These are phyloP conservation scores for Melaleuca quinquenervia DNA, from an alignment of 345 rosid species.

Conservation along the genomic window DNA sequence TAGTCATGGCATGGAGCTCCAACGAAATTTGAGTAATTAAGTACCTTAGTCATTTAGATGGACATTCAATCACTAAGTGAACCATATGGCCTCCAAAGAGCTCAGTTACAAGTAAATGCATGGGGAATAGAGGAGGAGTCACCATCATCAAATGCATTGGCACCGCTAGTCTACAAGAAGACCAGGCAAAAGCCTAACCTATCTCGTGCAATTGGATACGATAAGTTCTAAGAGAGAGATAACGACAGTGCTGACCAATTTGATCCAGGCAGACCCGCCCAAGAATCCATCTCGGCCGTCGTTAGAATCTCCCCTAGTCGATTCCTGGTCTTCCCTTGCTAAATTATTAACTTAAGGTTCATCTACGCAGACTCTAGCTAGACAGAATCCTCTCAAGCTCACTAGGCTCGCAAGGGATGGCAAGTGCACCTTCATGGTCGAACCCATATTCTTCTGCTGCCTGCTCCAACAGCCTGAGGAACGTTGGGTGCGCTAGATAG, in stretches of 20 bases:
- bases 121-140: background rate
- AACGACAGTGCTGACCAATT: background rate
- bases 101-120: background rate
- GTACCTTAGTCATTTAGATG: background rate
- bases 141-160: background rate
- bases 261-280: background rate
- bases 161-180: background rate
- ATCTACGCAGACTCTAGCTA: background rate
- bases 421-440: constrained; percentile 26
- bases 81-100: background rate
- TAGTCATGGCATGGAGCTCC: background rate
- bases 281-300: background rate
- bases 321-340: background rate
- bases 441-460: constrained; percentile 48
- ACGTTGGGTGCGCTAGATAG: constrained; percentile 34
- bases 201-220: background rate
- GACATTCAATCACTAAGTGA: background rate
- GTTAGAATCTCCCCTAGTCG: background rate
- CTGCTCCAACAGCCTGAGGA: constrained; percentile 28
- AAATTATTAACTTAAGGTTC: background rate
- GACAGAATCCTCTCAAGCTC: constrained; percentile 30
- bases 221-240: background rate
- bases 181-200: background rate
- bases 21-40: background rate
- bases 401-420: constrained; percentile 27